Percentiles rank a stretch among this genome's conserved stretches.
Evolutionary conservation across 768 basidiomycete species (phyloP).

Genomic region (Phanerodontia chrysosporium): DNA sequence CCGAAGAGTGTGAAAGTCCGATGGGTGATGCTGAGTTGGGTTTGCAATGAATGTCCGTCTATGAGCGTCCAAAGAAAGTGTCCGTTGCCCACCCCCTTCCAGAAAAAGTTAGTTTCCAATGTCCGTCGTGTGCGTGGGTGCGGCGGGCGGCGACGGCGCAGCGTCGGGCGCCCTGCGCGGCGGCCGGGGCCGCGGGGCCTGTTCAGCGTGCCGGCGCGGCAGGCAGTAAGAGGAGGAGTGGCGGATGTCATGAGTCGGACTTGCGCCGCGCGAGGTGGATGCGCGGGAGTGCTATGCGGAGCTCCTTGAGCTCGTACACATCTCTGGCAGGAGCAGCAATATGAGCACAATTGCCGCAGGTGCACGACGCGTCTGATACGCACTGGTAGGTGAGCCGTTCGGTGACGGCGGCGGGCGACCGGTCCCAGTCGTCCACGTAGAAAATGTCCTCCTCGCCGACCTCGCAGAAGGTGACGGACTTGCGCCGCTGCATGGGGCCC

Average conservation of each 20-base stretch:
- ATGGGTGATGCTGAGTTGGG: not conserved
- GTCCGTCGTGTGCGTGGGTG: constrained; percentile 1
- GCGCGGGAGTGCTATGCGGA: constrained; percentile 15
- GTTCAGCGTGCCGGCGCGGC: not conserved
- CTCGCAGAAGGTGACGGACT: constrained; percentile 18
- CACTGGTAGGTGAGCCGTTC: constrained; percentile 17
- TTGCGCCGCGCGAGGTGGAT: constrained; percentile 6
- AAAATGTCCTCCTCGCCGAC: constrained; percentile 17
- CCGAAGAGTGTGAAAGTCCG: not conserved
- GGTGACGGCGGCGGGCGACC: constrained; percentile 16
- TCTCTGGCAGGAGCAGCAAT: constrained; percentile 9
- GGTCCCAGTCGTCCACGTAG: constrained; percentile 21
- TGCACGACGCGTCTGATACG: not conserved
- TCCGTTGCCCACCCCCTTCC: constrained; percentile 1
- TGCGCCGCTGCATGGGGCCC: constrained; percentile 5
- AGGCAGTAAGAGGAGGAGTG: not conserved
- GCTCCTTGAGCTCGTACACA: constrained; percentile 20
- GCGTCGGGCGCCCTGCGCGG: not conserved
- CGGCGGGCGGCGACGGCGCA: not conserved
- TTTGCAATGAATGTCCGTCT: not conserved
- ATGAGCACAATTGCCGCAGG: not conserved
- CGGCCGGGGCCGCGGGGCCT: not conserved
- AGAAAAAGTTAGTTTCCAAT: not conserved
- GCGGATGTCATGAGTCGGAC: not conserved
- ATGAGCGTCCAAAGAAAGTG: constrained; percentile 1